Percentiles rank a stretch among this genome's conserved stretches.
Conservation (phyloP, 176 grass and related monocot species). For the Secale cereale region DNA sequence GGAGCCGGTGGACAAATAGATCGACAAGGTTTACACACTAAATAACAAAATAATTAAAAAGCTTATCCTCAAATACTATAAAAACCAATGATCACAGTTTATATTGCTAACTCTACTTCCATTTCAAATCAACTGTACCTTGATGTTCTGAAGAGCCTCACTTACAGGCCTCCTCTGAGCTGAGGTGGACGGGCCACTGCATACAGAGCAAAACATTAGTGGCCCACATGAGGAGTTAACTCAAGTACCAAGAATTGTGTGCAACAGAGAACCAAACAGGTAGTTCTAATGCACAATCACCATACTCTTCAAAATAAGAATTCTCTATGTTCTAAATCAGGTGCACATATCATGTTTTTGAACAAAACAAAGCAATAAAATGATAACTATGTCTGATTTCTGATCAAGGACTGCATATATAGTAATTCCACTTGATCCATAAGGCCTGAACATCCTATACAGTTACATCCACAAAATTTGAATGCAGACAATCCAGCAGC, state of each 20-base stretch:
- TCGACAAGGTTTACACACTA: neutral
- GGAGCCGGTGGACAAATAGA: neutral
- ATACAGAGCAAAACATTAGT: constrained; percentile 35
- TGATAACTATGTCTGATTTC: constrained; percentile 10
- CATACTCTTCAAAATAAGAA: constrained; percentile 12
- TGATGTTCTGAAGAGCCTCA: constrained; percentile 40
- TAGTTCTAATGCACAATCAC: constrained; percentile 16
- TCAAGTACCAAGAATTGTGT: constrained; percentile 14
- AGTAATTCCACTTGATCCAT: constrained; percentile 18
- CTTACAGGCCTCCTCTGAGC: constrained; percentile 33
- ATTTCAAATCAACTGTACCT: constrained; percentile 21
- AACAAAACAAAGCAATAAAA: constrained; percentile 38
- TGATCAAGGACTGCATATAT: constrained; percentile 14
- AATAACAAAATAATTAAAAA: neutral
- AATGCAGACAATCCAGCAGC: constrained; percentile 7
- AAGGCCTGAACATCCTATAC: constrained; percentile 20
- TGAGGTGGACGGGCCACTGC: constrained; percentile 36
- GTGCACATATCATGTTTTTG: constrained; percentile 43
- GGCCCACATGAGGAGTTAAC: constrained; percentile 7
- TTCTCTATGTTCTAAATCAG: constrained; percentile 12
- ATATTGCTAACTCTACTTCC: neutral
- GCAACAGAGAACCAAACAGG: constrained; percentile 3
- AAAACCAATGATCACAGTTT: neutral
- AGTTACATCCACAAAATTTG: constrained; percentile 20
- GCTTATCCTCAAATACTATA: neutral